phyloP scores from a whole-genome alignment of 176 grass and related monocot genomes.

The Melocanna baccifera region DNA sequence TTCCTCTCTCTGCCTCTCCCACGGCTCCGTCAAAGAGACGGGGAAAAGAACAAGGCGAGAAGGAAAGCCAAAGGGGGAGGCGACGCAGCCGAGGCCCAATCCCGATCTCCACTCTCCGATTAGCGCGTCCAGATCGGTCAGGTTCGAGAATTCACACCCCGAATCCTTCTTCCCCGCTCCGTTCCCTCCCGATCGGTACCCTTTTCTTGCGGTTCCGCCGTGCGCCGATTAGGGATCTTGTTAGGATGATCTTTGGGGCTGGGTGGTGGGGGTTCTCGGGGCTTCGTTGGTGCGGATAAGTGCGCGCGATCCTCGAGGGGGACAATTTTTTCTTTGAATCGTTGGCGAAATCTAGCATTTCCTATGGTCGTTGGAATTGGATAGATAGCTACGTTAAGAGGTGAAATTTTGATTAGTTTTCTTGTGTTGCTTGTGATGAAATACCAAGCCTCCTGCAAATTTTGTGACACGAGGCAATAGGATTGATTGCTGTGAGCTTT shows the following conservation, averaged over 20 bases:
- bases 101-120: not conserved
- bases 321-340: not conserved
- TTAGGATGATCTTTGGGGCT: not conserved
- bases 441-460: not conserved
- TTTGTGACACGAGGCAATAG: not conserved
- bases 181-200: not conserved
- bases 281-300: not conserved
- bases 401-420: not conserved
- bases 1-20: not conserved
- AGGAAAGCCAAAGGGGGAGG: too few species aligned
- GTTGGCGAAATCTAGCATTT: not conserved
- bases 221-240: not conserved
- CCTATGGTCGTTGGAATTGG: not conserved
- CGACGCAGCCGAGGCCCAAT: not conserved
- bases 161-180: not conserved
- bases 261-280: not conserved
- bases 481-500: not conserved
- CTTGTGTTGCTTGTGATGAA: too few species aligned
- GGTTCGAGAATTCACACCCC: slow-evolving; percentile 10
- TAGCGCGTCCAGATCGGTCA: not conserved
- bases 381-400: not conserved
- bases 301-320: not conserved
- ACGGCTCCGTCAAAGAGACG: not conserved
- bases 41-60: slow-evolving; percentile 5
- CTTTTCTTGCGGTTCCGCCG: not conserved